Evolutionary conservation across 371 early-diverging fungal species (phyloP).

Genomic region (Massospora cicadina): DNA sequence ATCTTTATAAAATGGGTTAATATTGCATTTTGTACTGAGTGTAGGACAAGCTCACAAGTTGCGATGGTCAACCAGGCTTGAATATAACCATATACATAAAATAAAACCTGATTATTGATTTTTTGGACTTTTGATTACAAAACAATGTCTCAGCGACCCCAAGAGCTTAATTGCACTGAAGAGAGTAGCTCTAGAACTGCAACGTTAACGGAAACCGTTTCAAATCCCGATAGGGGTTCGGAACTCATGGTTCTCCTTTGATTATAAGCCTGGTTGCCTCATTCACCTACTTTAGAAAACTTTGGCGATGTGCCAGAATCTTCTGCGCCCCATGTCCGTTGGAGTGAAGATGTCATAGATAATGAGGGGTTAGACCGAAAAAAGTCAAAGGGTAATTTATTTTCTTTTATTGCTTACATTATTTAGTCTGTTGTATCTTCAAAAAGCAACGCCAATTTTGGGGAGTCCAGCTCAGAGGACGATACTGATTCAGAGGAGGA

Average conservation of each 20-base stretch:
- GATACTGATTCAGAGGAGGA: constrained; percentile 8
- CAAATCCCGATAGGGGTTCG: background rate
- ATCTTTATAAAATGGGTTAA: too few relatives aligned
- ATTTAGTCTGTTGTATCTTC: constrained; percentile 1
- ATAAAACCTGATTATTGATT: too few relatives aligned
- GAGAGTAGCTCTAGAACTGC: background rate
- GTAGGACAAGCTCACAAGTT: too few relatives aligned
- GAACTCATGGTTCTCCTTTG: background rate
- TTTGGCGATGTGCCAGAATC: background rate
- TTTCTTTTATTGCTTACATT: background rate
- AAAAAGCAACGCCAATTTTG: constrained; percentile 1
- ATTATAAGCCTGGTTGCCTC: background rate
- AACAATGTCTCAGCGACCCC: background rate
- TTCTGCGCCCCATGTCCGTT: constrained; percentile 31
- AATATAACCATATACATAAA: too few relatives aligned
- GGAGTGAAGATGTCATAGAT: constrained; percentile 70
- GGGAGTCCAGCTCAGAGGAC: background rate
- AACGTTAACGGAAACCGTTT: background rate
- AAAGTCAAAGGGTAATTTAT: constrained; percentile 54
- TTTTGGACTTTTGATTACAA: too few relatives aligned
- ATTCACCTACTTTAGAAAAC: background rate
- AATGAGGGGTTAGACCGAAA: constrained; percentile 71
- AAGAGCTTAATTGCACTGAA: background rate
- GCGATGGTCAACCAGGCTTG: too few relatives aligned
- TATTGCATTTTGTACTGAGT: too few relatives aligned